Base-by-base conservation (phyloP, 2,329 filamentous ascomycete genomes). In the Penicillium sp. region DNA sequence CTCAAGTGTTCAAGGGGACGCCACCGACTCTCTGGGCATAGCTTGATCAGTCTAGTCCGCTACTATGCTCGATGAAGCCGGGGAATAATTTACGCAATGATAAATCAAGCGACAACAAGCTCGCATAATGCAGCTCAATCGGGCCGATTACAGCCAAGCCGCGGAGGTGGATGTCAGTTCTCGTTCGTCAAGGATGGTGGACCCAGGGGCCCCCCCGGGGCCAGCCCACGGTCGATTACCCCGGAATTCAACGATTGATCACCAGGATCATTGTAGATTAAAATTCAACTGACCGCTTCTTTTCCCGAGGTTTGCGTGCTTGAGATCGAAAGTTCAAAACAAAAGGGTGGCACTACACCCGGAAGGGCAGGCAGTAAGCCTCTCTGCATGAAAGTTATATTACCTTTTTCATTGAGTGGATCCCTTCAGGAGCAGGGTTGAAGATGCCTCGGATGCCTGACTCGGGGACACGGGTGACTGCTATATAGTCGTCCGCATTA, bases 381-480 rank as follows among this genome's bases (percentile, higher is more conserved):
- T 6, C 27, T 27, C 14, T 53, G 51, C 51, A 53, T 53, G n/a
- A 47, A 30, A 52, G n/a, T 53, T 43, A 53, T 49, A 49, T 53
- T 53, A 43, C 29, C 18, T 14, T 29, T 40, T 19, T 14, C 26
- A 23, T 18, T 8, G 11, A 50, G 51, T 53, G 51, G 51, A 53
- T 38, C 39, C 46, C 7, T 14, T 32, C 9, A 35, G 9, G 47
- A 32, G 18, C n/a, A 45, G 26, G 5, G 27, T 35, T n/a, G 38
- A 44, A 19, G 13, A 30, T 10, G 18, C 30, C 23, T 38, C 40
- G 40, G 48, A 34, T 10, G 13, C 11, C 32, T 34, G 32, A 34
- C 32, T 34, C 32, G 7, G 9, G 27, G 30, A 9, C 2, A 16
- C 51, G 45, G 51, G 45, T 30, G 34, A 53, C 5, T 53, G 3